A percentile compares a stretch with the other conserved stretches of the same genome.
Conservation (phyloP, 78 protist species). For the Dictyostelium citrinum region DNA sequence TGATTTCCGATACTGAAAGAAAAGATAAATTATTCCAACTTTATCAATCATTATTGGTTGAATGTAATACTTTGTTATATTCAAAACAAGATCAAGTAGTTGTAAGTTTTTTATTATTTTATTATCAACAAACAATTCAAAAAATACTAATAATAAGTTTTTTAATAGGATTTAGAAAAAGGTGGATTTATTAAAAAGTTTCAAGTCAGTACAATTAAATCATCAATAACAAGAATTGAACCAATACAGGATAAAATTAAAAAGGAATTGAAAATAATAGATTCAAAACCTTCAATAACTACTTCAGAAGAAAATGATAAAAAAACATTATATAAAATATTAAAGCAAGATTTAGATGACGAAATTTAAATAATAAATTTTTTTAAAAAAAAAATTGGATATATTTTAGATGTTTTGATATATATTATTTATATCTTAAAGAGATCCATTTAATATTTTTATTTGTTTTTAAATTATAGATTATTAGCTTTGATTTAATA, state of each 20-base stretch:
- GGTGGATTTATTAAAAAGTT: slow-evolving; percentile 59
- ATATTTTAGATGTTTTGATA: no score
- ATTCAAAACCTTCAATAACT: slow-evolving; percentile 4
- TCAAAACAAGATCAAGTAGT: slow-evolving; percentile 24
- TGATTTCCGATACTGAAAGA: slow-evolving; percentile 38
- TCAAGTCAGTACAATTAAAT: not conserved
- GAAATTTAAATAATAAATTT: slow-evolving; percentile 14
- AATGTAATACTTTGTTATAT: slow-evolving; percentile 55
- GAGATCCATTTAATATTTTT: no score
- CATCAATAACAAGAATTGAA: slow-evolving; percentile 35
- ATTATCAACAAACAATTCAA: no score
- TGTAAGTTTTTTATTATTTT: not conserved
- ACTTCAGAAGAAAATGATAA: slow-evolving; percentile 17
- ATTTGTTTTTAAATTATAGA: no score
- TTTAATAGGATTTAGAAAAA: slow-evolving; percentile 22
- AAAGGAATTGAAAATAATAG: slow-evolving; percentile 12
- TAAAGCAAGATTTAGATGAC: slow-evolving; percentile 16
- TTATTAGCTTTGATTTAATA: slow-evolving; percentile 31
- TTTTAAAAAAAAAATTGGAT: no score
- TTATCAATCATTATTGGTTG: slow-evolving; percentile 39
- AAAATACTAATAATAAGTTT: not conserved
- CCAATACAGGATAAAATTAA: slow-evolving; percentile 40
- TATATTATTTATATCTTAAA: no score
- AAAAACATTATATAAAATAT: not conserved
- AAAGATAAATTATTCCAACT: slow-evolving; percentile 27